Conservation (phyloP, 1,139 yeast genomes). For the Diutina scorzettiae region DNA sequence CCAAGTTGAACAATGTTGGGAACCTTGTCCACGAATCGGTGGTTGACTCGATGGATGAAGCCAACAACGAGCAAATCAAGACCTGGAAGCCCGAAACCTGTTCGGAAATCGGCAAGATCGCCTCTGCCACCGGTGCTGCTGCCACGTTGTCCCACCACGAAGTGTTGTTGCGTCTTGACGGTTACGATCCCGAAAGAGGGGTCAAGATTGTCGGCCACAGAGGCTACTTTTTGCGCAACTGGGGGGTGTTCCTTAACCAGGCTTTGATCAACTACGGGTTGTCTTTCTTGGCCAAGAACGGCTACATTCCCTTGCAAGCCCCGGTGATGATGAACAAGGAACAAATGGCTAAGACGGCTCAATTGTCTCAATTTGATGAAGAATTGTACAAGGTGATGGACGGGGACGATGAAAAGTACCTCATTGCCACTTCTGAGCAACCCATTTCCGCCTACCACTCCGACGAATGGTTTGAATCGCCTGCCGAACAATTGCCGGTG, state of each 20-base stretch:
- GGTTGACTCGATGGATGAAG: conserved; percentile 81
- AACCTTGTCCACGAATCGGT: conserved; percentile 90
- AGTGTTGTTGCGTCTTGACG: conserved; percentile 85
- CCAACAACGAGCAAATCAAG: conserved; percentile 74
- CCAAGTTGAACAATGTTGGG: conserved; percentile 82
- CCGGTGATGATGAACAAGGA: conserved; percentile 99
- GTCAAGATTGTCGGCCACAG: conserved; percentile 97
- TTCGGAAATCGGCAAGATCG: conserved; percentile 45
- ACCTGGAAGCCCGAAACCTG: conserved; percentile 69
- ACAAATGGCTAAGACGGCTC: conserved; percentile 98
- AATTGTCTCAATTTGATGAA: conserved; percentile 94
- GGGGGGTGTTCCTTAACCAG: conserved; percentile 94
- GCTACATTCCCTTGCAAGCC: conserved; percentile 87
- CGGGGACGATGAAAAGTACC: conserved; percentile 94
- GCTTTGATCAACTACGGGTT: conserved; percentile 96
- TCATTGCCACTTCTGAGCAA: conserved; percentile 98
- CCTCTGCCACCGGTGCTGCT: conserved; percentile 61
- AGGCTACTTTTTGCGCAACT: conserved; percentile 90
- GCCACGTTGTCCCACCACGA: conserved; percentile 92
- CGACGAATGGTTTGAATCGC: conserved; percentile 97
- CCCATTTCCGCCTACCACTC: conserved; percentile 98
- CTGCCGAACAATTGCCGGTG: conserved; percentile 91
- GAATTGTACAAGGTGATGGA: conserved; percentile 93
- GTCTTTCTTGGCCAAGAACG: conserved; percentile 66
- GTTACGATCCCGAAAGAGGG: conserved; percentile 98